phyloP scores from a whole-genome alignment of 257 asterid genomes.

The Fraxinus cuspidata region DNA sequence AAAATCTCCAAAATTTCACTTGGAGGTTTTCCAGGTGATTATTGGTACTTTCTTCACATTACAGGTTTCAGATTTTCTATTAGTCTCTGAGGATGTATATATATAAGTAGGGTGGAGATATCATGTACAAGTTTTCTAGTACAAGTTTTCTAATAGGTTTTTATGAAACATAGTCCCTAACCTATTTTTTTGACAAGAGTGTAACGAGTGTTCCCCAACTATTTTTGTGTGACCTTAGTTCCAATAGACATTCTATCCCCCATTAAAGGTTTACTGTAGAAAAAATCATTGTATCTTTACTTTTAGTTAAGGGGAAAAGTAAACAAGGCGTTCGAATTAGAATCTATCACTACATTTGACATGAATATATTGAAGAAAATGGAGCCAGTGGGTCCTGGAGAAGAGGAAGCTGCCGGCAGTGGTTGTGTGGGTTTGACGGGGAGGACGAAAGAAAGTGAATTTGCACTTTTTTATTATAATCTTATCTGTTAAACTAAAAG shows the following conservation, averaged over 20 bases:
- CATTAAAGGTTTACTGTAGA: neutral
- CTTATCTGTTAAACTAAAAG: no score
- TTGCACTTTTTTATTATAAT: no score
- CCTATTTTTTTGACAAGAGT: neutral
- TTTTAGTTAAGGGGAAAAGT: neutral
- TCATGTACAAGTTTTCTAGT: neutral
- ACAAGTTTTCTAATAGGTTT: no score
- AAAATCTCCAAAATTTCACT: conserved; percentile 41
- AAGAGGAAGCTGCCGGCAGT: neutral
- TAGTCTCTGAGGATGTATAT: no score
- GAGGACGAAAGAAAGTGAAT: neutral
- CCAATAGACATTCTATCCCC: neutral
- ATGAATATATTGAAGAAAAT: no score
- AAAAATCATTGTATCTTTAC: neutral
- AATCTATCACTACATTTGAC: no score
- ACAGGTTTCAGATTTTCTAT: no score
- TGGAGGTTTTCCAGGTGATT: conserved; percentile 47
- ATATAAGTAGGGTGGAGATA: neutral
- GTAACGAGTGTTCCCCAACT: neutral
- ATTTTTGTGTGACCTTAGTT: neutral
- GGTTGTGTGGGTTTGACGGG: neutral
- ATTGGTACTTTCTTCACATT: neutral
- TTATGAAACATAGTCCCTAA: neutral
- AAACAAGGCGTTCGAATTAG: no score
- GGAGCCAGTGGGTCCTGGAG: no score